Evolutionary conservation across 768 basidiomycete species (phyloP), one percentile per base, ranked within the genome.

Genomic region (Arthromyces matolae): DNA sequence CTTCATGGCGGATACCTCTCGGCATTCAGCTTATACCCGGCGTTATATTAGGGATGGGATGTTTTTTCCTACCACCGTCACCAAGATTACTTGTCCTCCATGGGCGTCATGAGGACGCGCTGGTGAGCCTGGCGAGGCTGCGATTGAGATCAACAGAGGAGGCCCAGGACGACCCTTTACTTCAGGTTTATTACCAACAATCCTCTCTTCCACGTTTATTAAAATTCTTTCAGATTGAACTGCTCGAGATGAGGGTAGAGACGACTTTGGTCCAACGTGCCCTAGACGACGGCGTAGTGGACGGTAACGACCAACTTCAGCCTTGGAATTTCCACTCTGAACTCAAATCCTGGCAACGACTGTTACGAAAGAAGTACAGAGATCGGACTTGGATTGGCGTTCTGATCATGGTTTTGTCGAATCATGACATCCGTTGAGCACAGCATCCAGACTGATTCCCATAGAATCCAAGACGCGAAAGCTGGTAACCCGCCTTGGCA

Each of bases 371-470:
- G 1, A 75, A 75, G 45, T 82, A 84, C 58, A 65, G 79, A 13
- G 68, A 73, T 44, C 73, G 87, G 27, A 90, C 89, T 0, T 63
- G 78, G 59, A 77, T 90, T 31, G 88, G 86, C 3, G 70, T 88
- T 7, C 64, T 81, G 59, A 78, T 89, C 55, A 89, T 89, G 84
- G 80, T 87, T 42, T 91, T 90, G 56, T 89, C n/a, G n/a, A n/a
- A n/a, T n/a, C n/a, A n/a, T n/a, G n/a, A n/a, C n/a, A n/a, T n/a
- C n/a, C n/a, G n/a, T n/a, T n/a, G n/a, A n/a, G n/a, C n/a, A n/a
- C n/a, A n/a, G n/a, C n/a, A n/a, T n/a, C n/a, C n/a, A n/a, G n/a
- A n/a, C n/a, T n/a, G n/a, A n/a, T n/a, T n/a, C n/a, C n/a, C n/a
- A n/a, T n/a, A n/a, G n/a, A n/a, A n/a, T n/a, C n/a, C n/a, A n/a